These are phyloP conservation scores for Arthrinium puccinioides DNA, from an alignment of 2,329 filamentous ascomycete genomes.

Conservation along the genomic window DNA sequence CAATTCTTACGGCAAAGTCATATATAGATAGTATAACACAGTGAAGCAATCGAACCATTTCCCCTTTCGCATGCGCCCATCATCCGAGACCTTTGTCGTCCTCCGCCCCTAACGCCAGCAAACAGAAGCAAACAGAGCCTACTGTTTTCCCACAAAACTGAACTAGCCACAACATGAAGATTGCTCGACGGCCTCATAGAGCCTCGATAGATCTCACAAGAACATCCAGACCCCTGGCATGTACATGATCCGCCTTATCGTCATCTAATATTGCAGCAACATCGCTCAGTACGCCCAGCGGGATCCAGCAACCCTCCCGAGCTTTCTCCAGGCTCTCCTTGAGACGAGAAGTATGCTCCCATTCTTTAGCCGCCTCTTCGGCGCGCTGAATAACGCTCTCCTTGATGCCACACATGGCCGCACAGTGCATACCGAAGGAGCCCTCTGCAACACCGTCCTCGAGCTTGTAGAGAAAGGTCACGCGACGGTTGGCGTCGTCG, in stretches of 20 bases:
- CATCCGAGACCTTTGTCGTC: too few species aligned
- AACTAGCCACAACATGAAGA: too few species aligned
- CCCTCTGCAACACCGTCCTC: slow-evolving; percentile 92
- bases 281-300: slow-evolving; percentile 82
- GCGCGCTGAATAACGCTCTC: slow-evolving; percentile 75
- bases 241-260: slow-evolving; percentile 34
- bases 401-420: slow-evolving; percentile 94
- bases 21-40: too few species aligned
- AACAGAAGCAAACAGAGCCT: too few species aligned
- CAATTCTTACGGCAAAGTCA: too few species aligned
- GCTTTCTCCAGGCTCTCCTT: slow-evolving; percentile 82
- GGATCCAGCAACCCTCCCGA: slow-evolving; percentile 72
- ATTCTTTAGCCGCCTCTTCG: slow-evolving; percentile 80
- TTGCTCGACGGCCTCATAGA: slow-evolving; percentile 29
- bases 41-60: too few species aligned
- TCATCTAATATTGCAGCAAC: slow-evolving; percentile 69
- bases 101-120: too few species aligned
- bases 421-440: slow-evolving; percentile 98
- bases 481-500: slow-evolving; percentile 71
- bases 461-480: slow-evolving; percentile 95
- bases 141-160: too few species aligned
- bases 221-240: slow-evolving; percentile 48
- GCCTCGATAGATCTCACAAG: slow-evolving; percentile 53
- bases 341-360: slow-evolving; percentile 89
- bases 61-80: too few species aligned